Percentiles rank a stretch among this genome's conserved stretches.
These are phyloP conservation scores for Didymella arachidicola DNA, from an alignment of 2,329 filamentous ascomycete species.

Conservation along the genomic window DNA sequence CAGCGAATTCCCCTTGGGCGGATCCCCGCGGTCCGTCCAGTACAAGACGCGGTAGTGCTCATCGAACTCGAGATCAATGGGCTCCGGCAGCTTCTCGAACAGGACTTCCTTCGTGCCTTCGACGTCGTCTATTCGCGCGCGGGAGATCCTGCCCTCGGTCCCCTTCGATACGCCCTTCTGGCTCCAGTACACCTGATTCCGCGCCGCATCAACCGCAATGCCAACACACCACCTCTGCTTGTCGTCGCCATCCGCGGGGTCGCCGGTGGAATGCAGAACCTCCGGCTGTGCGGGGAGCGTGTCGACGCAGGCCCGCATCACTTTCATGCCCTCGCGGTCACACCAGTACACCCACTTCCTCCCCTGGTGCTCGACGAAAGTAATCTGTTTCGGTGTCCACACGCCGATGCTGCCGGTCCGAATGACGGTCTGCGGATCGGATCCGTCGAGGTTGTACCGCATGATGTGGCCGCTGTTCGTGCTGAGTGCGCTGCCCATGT, in stretches of 20 bases:
- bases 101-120: conserved; percentile 36
- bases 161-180: conserved; percentile 66
- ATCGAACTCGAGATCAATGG: conserved; percentile 66
- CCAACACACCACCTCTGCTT: conserved; percentile 64
- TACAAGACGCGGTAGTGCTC: conserved; percentile 57
- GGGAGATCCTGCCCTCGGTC: conserved; percentile 61
- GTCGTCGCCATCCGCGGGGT: conserved; percentile 32
- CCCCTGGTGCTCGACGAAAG: conserved; percentile 32
- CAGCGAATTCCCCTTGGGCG: conserved; percentile 63
- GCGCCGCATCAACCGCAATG: conserved; percentile 56
- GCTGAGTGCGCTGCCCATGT: conserved; percentile 30
- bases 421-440: conserved; percentile 55
- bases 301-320: conserved; percentile 38
- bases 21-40: conserved; percentile 69
- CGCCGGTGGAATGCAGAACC: conserved; percentile 14
- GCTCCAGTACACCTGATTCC: conserved; percentile 65
- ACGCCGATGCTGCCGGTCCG: conserved; percentile 41
- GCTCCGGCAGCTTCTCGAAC: conserved; percentile 37
- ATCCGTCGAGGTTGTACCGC: conserved; percentile 60
- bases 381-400: conserved; percentile 57
- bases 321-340: conserved; percentile 55
- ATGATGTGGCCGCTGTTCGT: conserved; percentile 55
- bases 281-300: conserved; percentile 15
- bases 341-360: conserved; percentile 47
- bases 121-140: conserved; percentile 58